Evolutionary conservation across 139 green algal genomes (phyloP), one percentile per base, ranked within the genome.

Genomic region (Chlorella sp.): DNA sequence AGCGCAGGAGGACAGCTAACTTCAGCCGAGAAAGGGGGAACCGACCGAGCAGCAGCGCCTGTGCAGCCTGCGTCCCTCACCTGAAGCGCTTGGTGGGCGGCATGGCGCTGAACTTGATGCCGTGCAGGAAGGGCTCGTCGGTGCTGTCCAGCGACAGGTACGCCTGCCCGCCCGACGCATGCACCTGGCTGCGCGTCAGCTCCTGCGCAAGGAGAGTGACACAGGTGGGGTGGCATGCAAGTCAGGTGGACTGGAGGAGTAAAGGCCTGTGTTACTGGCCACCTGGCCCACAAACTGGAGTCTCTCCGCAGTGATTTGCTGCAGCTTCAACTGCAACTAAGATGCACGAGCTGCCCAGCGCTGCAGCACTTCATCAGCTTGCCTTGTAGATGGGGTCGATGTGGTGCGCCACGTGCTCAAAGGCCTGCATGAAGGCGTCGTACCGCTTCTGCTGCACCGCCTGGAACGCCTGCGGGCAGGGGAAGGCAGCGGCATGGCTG

Each of bases 301-400:
- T n/a, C n/a, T n/a, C n/a, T n/a, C n/a, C n/a, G n/a, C n/a, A n/a
- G n/a, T n/a, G n/a, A n/a, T n/a, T n/a, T n/a, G n/a, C n/a, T n/a
- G n/a, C n/a, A n/a, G n/a, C n/a, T n/a, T n/a, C n/a, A n/a, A n/a
- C n/a, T n/a, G n/a, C n/a, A n/a, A n/a, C n/a, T n/a, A n/a, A n/a
- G n/a, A n/a, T n/a, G n/a, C n/a, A n/a, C n/a, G n/a, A n/a, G n/a
- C n/a, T n/a, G n/a, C n/a, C n/a, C n/a, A n/a, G n/a, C n/a, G n/a
- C 13, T 38, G 34, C 16, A 16, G 41, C 36, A 25, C n/a, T 26
- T 36, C 4, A 34, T 36, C 2, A 34, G 4, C 72, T 81, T 60
- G 91, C 92, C 91, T 98, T 98, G 94, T 99, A 99, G 81, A 99
- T 98, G 63, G 83, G 70, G 83, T 99, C 93, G 72, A 99, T 99